Percentiles rank a stretch among this genome's conserved stretches.
Conservation (phyloP, 768 basidiomycete species). For the Agaricus subrufescens region DNA sequence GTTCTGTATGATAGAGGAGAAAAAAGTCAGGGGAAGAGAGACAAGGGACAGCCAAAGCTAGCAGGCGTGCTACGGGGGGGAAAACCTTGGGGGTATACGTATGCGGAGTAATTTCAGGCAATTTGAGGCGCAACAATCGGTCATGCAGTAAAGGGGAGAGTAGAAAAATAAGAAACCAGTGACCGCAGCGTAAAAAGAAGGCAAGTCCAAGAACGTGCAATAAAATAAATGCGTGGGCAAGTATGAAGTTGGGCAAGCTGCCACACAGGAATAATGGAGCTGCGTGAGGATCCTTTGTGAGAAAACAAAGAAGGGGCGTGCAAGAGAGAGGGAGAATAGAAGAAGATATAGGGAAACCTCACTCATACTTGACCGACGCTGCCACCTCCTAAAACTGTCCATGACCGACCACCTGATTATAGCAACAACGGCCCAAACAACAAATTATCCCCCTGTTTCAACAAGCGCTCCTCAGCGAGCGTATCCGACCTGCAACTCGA, state of each 20-base stretch:
- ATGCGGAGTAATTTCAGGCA: background rate
- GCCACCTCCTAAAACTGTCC: background rate
- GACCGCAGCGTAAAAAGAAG: background rate
- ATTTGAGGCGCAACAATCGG: background rate
- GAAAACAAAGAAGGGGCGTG: background rate
- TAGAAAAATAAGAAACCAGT: background rate
- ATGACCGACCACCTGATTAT: background rate
- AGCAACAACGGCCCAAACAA: background rate
- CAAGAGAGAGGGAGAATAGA: background rate
- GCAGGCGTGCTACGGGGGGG: background rate
- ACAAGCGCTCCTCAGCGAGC: slow-evolving; percentile 20
- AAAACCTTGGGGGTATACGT: slow-evolving; percentile 3
- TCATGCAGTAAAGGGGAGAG: background rate
- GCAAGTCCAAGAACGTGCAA: background rate
- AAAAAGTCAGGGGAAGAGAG: background rate
- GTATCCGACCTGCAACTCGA: slow-evolving; percentile 34
- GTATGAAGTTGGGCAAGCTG: slow-evolving; percentile 7
- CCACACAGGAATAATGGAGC: background rate
- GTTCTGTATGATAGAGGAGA: background rate
- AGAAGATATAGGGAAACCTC: background rate
- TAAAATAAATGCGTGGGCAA: background rate
- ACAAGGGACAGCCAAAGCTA: background rate
- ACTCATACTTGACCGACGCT: background rate
- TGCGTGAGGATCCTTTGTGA: background rate
- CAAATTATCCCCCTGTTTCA: background rate